Conservation (phyloP, 345 rosid species). For the Camelina neglecta region DNA sequence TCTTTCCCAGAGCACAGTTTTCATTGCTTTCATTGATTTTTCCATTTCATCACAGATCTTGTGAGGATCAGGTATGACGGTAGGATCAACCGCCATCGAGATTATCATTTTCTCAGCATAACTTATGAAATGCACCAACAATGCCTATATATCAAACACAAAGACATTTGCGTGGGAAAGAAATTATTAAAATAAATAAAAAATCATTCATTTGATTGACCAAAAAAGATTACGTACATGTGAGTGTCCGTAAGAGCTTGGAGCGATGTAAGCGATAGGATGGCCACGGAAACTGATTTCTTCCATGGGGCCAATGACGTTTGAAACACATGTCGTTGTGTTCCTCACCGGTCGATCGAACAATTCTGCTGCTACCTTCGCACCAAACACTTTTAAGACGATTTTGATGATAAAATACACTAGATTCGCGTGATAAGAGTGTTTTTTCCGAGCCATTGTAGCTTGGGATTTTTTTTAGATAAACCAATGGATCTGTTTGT, state of each 20-base stretch:
- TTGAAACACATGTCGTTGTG: conserved; percentile 60
- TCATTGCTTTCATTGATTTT: conserved; percentile 57
- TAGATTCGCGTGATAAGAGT: conserved; percentile 53
- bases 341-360: conserved; percentile 45
- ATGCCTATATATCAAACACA: conserved; percentile 51
- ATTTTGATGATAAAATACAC: conserved; percentile 19
- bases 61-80: conserved; percentile 63
- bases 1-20: conserved; percentile 37
- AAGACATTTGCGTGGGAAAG: background rate
- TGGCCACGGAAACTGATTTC: conserved; percentile 63
- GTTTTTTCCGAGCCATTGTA: conserved; percentile 55
- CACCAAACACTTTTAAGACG: conserved; percentile 44
- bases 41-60: conserved; percentile 58
- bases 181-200: too few species aligned
- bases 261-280: conserved; percentile 65
- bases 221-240: conserved; percentile 30
- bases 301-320: conserved; percentile 58
- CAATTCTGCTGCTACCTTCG: conserved; percentile 35
- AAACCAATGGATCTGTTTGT: conserved; percentile 54
- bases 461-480: conserved; percentile 52
- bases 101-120: conserved; percentile 64
- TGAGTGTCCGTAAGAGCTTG: conserved; percentile 65
- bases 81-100: conserved; percentile 62
- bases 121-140: conserved; percentile 71
- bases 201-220: background rate